phyloP scores from a whole-genome alignment of 2,329 filamentous ascomycete species.

The Colletotrichum camelliae region DNA sequence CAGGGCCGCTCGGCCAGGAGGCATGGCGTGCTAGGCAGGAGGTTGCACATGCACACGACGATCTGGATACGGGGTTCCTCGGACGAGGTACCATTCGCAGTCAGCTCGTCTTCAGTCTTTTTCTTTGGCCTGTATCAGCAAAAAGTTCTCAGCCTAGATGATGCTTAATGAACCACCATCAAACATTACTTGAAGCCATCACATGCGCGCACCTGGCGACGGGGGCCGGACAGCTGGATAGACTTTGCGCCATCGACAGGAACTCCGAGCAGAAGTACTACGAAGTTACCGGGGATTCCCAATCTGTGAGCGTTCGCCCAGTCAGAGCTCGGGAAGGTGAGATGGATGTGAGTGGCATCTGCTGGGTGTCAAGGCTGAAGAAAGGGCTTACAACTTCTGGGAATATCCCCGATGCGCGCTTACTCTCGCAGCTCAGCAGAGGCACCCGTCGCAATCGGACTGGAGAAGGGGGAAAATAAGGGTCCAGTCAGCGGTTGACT shows the following conservation, averaged over 20 bases:
- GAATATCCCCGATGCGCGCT: not conserved
- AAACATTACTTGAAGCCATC: not conserved
- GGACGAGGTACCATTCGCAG: not conserved
- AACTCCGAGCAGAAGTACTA: not conserved
- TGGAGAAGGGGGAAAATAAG: not conserved
- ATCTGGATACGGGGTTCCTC: conserved; percentile 7
- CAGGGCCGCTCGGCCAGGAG: not conserved
- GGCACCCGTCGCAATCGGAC: not conserved
- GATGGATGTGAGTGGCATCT: not conserved
- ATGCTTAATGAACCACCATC: conserved; percentile 11
- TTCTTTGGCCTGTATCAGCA: not conserved
- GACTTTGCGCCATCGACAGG: not conserved
- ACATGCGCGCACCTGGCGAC: not conserved
- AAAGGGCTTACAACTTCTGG: not conserved
- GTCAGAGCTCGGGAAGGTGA: not conserved
- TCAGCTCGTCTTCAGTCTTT: not conserved
- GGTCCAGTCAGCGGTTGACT: not conserved
- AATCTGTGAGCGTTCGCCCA: not conserved
- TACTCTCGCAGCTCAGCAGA: not conserved
- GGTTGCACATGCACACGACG: not conserved
- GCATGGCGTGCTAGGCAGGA: not conserved
- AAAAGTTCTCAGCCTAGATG: conserved; percentile 17
- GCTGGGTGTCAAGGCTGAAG: not conserved
- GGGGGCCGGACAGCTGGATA: not conserved
- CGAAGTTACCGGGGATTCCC: not conserved